These are phyloP conservation scores for Hymenotorrendiella dingleyae DNA, from an alignment of 2,329 filamentous ascomycete genomes.

Conservation along the genomic window DNA sequence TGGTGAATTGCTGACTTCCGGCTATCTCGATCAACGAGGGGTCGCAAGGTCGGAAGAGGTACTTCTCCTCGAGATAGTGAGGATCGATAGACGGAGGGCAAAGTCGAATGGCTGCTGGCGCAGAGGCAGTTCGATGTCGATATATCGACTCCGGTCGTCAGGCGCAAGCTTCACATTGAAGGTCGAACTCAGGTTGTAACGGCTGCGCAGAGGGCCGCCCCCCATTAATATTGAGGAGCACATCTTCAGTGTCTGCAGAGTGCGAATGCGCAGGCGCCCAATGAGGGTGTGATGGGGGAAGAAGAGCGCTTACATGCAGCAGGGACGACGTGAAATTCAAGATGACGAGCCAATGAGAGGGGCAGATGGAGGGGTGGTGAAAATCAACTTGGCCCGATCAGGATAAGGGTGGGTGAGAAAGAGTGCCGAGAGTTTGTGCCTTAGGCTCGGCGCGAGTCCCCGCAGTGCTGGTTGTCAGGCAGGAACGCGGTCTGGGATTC, in stretches of 20 bases:
- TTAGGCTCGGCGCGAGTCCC: too few relatives aligned
- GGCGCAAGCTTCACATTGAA: conserved; percentile 11
- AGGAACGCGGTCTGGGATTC: too few relatives aligned
- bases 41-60: neutral
- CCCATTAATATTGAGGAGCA: conserved; percentile 9
- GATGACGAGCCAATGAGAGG: conserved; percentile 1
- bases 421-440: too few relatives aligned
- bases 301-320: conserved; percentile 9
- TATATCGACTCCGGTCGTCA: conserved; percentile 11
- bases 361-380: neutral
- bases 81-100: neutral
- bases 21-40: conserved; percentile 13
- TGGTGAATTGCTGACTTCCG: conserved; percentile 7
- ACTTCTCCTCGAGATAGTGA: neutral
- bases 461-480: too few relatives aligned
- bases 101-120: conserved; percentile 6
- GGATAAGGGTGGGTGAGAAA: too few relatives aligned
- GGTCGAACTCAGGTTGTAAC: neutral
- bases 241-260: conserved; percentile 2
- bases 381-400: neutral
- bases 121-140: conserved; percentile 9
- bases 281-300: conserved; percentile 2
- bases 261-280: conserved; percentile 4
- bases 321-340: neutral
- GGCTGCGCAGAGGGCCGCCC: conserved; percentile 1